These are phyloP conservation scores for Perilla frutescens DNA, from an alignment of 257 asterid genomes.

Conservation along the genomic window DNA sequence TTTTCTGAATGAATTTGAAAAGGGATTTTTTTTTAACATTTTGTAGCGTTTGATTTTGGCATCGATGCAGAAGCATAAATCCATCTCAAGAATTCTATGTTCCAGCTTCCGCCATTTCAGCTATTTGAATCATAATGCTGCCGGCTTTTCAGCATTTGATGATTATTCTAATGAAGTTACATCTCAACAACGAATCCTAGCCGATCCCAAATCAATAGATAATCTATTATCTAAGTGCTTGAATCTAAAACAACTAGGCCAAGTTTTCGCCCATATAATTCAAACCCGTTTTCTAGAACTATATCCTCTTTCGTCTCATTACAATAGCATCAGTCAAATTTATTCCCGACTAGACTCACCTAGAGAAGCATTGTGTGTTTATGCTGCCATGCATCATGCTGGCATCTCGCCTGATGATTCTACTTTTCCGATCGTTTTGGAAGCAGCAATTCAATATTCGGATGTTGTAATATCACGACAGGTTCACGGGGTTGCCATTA, in stretches of 20 bases:
- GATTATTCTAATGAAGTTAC: not conserved
- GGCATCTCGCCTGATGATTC: constrained; percentile 65
- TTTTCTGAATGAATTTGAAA: not conserved
- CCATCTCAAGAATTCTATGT: constrained; percentile 5
- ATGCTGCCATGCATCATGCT: constrained; percentile 62
- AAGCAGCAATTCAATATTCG: constrained; percentile 50
- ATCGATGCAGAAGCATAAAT: constrained; percentile 17
- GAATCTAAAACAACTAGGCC: constrained; percentile 55
- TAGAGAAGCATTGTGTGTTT: constrained; percentile 56
- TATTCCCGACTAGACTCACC: constrained; percentile 65
- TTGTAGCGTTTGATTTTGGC: constrained; percentile 10
- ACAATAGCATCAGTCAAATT: constrained; percentile 73
- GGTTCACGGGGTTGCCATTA: constrained; percentile 58
- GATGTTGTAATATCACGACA: constrained; percentile 48
- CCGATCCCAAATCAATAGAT: constrained; percentile 47
- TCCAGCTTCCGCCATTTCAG: constrained; percentile 30
- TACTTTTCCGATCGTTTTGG: constrained; percentile 70
- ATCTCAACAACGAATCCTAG: constrained; percentile 21
- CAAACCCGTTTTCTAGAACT: constrained; percentile 59
- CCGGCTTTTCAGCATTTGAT: constrained; percentile 24
- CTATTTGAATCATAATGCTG: constrained; percentile 5
- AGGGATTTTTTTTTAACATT: not conserved
- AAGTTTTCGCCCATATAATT: constrained; percentile 54
- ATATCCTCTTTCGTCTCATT: constrained; percentile 64
- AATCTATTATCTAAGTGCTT: constrained; percentile 56